Evolutionary conservation across 2,329 filamentous ascomycete species (phyloP), one percentile per base, ranked within the genome.

Genomic region (Zymoseptoria crescenta): DNA sequence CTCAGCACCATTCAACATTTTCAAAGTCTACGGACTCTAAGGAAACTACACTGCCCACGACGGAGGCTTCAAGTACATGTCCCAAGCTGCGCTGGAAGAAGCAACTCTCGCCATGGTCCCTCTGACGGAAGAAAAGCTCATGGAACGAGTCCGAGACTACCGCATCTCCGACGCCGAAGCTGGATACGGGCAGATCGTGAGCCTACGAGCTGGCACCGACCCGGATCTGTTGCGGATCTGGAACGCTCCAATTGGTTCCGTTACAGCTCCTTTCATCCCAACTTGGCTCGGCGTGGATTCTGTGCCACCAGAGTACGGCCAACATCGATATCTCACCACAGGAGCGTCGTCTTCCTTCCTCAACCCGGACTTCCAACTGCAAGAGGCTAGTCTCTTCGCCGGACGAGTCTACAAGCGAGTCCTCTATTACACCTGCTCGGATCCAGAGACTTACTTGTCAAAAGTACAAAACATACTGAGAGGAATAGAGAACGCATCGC

Each of bases 71-170:
- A 74, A 73, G 55, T 73, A 73, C 61, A 73, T 74, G 70, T 73
- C 70, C 1, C 72, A 72, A 61, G 71, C 69, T 8, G 69, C 70
- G 0, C 67, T 73, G 1, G 72, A 73, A 54, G 65, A 72, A n/a
- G 71, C 71, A 0, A 73, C 72, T 0, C 65, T 67, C 0, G 70
- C 74, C 16, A 80, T 78, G 68, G 74, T 72, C 1, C 79, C 80
- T 0, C 68, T 81, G n/a, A 79, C 78, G 0, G 80, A 82, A 59
- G 68, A 70, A 19, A 78, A 81, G 59, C 70, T 81, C 2, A 77
- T 78, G 64, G 73, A 74, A 24, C 69, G 72, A 7, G 72, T 73
- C 6, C 71, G 72, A 24, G 72, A 74, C 56, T 70, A 66, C 45
- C 66, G 72, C 8, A 74, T 74, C 27, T 65, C 70, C 16, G 71